These are phyloP conservation scores for Aspergillus luchuensis DNA, from an alignment of 2,329 filamentous ascomycete species.

Conservation along the genomic window DNA sequence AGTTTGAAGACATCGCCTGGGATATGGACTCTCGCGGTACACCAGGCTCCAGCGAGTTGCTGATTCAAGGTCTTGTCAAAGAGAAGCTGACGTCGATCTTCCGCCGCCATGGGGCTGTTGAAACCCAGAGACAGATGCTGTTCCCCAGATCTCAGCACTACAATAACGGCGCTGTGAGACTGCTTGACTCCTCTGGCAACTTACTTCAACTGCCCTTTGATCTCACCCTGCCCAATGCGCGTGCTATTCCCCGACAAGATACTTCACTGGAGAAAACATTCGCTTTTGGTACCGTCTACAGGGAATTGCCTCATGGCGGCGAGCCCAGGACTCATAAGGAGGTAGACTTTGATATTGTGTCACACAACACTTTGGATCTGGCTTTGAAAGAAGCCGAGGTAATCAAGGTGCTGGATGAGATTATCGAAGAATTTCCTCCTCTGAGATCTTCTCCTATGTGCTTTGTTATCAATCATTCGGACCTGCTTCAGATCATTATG, in stretches of 20 bases:
- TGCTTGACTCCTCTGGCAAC: slow-evolving; percentile 83
- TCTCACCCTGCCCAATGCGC: slow-evolving; percentile 83
- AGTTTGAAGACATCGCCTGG: slow-evolving; percentile 79
- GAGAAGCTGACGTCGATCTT: slow-evolving; percentile 77
- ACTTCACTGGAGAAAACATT: slow-evolving; percentile 73
- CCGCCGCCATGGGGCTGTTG: slow-evolving; percentile 83
- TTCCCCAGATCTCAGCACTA: slow-evolving; percentile 85
- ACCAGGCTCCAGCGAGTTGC: slow-evolving; percentile 54
- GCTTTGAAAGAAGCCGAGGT: slow-evolving; percentile 91
- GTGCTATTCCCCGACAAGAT: slow-evolving; percentile 70
- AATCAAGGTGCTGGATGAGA: slow-evolving; percentile 91
- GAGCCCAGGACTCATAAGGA: slow-evolving; percentile 83
- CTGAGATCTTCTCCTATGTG: slow-evolving; percentile 74
- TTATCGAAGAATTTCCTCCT: slow-evolving; percentile 77
- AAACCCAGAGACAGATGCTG: slow-evolving; percentile 71
- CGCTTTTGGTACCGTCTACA: slow-evolving; percentile 84
- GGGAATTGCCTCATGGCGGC: slow-evolving; percentile 74
- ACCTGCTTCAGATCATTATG: slow-evolving; percentile 83
- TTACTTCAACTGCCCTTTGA: slow-evolving; percentile 93
- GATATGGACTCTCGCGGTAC: slow-evolving; percentile 65
- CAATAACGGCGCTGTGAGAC: slow-evolving; percentile 69
- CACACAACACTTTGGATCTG: slow-evolving; percentile 75
- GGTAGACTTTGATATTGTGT: slow-evolving; percentile 96
- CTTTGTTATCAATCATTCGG: slow-evolving; percentile 86
- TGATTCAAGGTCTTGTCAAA: slow-evolving; percentile 74